Base-by-base conservation (phyloP, 176 grass and related monocot species). In the Hordeum marinum region DNA sequence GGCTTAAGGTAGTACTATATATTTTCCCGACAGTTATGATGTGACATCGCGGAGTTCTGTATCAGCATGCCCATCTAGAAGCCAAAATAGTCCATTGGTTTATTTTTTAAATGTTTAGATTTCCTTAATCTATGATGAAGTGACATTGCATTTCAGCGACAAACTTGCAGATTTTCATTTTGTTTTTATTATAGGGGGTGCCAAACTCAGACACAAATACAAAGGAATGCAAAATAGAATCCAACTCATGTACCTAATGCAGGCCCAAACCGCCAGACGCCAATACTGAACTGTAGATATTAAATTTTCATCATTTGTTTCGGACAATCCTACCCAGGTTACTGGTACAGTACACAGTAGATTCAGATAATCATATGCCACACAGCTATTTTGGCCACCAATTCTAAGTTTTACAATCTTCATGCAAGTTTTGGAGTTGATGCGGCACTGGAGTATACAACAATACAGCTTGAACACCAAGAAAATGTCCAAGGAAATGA, bases 1-100 rank as follows among this genome's bases (percentile, higher is more conserved):
- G 34, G 39, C 26, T 72, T 72, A 72, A 6, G n/a, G 37, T 24
- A 68, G 29, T 29, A 29, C 3, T 40, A 40, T 54, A 73, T 50
- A 80, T 46, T 81, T 69, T 40, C 50, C 77, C 62, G 77, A 69
- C 78, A 89, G 70, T 85, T 76, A 48, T 52, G 70, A 77, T 78
- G 78, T 50, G 52, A 25, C 77, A 60, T 61, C 50, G 62, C 69
- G 40, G 77, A 52, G 75, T 60, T 81, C 80, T 27, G 46, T 45
- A 54, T 37, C 18, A 34, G 57, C 4, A 35, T 37, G 31, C 14
- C 18, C 4, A 76, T 82, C 82, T 63, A 32, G 54, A 63, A 63
- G 57, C 81, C 25, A 20, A 34, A 40, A 27, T 46, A 25, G 10
- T 71, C 37, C 20, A 9, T 26, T 48, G 27, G n/a, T n/a, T n/a